Evolutionary conservation across 306 rosid genomes (phyloP).

Genomic region (Nissolia schottii): DNA sequence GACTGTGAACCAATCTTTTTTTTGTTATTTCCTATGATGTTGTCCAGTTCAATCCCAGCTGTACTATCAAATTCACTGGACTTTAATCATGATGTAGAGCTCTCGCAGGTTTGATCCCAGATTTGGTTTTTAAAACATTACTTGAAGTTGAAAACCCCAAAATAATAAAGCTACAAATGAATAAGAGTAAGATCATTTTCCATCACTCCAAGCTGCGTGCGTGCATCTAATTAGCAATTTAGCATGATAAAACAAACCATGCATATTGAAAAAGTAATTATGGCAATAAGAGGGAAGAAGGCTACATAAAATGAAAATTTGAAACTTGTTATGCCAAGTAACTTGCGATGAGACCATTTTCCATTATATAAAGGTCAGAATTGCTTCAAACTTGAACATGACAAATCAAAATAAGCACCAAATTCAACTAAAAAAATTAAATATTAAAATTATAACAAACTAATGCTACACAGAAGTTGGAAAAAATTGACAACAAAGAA

Average conservation of each 20-base stretch:
- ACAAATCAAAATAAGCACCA: background rate
- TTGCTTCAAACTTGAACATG: background rate
- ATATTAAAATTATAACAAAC: background rate
- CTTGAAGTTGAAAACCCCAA: background rate
- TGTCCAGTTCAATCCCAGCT: too few species aligned
- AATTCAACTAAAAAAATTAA: background rate
- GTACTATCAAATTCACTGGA: too few species aligned
- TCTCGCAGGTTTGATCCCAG: background rate
- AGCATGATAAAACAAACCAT: background rate
- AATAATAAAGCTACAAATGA: background rate
- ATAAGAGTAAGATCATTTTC: background rate
- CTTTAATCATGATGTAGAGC: background rate
- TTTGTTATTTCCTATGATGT: too few species aligned
- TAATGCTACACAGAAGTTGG: background rate
- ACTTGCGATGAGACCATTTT: background rate
- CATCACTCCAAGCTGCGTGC: background rate
- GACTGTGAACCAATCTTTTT: background rate
- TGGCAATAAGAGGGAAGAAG: background rate
- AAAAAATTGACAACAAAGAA: background rate
- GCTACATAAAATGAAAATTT: background rate
- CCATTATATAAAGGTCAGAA: background rate
- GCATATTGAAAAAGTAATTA: background rate
- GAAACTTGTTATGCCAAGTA: background rate
- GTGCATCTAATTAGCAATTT: background rate
- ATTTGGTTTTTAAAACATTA: background rate